A percentile compares a stretch with the other conserved stretches of the same genome.
Evolutionary conservation across 495 filamentous ascomycete genomes (phyloP).

Genomic region (Talaromyces proteolyticus): DNA sequence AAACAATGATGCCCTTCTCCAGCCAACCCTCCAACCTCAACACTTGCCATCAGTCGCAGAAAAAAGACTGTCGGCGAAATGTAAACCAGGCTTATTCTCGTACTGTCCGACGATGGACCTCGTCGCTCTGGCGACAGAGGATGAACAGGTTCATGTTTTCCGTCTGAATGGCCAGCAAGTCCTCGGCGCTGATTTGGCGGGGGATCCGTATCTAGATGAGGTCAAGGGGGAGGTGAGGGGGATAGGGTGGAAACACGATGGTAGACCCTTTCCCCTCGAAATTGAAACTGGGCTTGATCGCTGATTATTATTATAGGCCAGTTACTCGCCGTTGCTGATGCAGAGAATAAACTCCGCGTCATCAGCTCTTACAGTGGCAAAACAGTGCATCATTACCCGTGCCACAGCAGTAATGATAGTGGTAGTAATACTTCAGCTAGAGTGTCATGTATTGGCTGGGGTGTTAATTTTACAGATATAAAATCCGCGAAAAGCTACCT

Average conservation of each 20-base stretch:
- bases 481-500: conserved; percentile 38
- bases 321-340: conserved; percentile 72
- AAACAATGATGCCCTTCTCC: too few species aligned
- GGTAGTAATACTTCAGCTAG: too few species aligned
- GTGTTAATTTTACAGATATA: conserved; percentile 58
- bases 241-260: conserved; percentile 75
- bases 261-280: conserved; percentile 29
- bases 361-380: conserved; percentile 73
- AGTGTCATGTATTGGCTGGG: conserved; percentile 69
- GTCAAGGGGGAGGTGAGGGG: conserved; percentile 46
- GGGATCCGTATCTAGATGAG: conserved; percentile 43
- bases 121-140: conserved; percentile 60
- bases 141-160: conserved; percentile 57
- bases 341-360: conserved; percentile 62
- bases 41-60: conserved; percentile 45
- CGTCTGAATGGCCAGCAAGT: conserved; percentile 64
- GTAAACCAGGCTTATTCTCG: conserved; percentile 47
- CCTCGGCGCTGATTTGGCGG: conserved; percentile 49
- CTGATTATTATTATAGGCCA: conserved; percentile 41
- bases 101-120: conserved; percentile 84
- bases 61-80: conserved; percentile 48
- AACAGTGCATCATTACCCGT: conserved; percentile 54
- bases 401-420: conserved; percentile 17
- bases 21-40: too few species aligned
- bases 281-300: not conserved